Evolutionary conservation across 2,329 filamentous ascomycete genomes (phyloP).

Genomic region (Ambrosiella beaveri): DNA sequence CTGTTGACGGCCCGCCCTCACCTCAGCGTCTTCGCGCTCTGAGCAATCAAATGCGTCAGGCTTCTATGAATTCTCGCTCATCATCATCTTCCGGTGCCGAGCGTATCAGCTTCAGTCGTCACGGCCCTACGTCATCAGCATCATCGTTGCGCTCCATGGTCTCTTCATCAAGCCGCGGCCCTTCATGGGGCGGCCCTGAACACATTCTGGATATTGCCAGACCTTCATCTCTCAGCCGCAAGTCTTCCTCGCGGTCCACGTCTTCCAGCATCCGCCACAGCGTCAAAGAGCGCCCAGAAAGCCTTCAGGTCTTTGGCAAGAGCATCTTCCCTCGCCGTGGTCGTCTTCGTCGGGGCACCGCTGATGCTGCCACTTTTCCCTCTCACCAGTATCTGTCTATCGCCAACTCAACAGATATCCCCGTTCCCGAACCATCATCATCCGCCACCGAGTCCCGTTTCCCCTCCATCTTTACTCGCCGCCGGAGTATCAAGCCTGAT

Average conservation of each 20-base stretch:
- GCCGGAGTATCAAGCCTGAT: slow-evolving; percentile 16
- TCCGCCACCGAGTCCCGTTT: slow-evolving; percentile 16
- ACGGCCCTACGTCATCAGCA: slow-evolving; percentile 35
- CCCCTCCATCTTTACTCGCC: slow-evolving; percentile 33
- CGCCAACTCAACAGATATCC: not conserved
- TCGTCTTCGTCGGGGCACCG: slow-evolving; percentile 33
- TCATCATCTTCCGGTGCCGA: slow-evolving; percentile 10
- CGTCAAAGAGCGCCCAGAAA: slow-evolving; percentile 34
- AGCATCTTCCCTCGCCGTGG: slow-evolving; percentile 39
- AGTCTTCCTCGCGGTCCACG: slow-evolving; percentile 38
- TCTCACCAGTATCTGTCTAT: slow-evolving; percentile 5
- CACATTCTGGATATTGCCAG: slow-evolving; percentile 28
- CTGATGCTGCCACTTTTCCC: slow-evolving; percentile 14
- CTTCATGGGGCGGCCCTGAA: slow-evolving; percentile 7
- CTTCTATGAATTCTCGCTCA: slow-evolving; percentile 22
- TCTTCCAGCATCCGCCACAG: slow-evolving; percentile 33
- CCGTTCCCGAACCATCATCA: not conserved
- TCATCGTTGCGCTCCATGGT: slow-evolving; percentile 33
- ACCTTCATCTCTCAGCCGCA: slow-evolving; percentile 35
- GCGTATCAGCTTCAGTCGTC: slow-evolving; percentile 16
- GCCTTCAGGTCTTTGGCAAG: slow-evolving; percentile 41
- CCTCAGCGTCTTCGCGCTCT: slow-evolving; percentile 41
- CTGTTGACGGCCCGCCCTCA: slow-evolving; percentile 43
- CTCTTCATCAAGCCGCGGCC: slow-evolving; percentile 10
- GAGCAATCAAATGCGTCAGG: slow-evolving; percentile 40